Percentiles rank a stretch among this genome's conserved stretches.
Conservation (phyloP, 2,329 filamentous ascomycete genomes). For the Pseudogymnoascus destructans region DNA sequence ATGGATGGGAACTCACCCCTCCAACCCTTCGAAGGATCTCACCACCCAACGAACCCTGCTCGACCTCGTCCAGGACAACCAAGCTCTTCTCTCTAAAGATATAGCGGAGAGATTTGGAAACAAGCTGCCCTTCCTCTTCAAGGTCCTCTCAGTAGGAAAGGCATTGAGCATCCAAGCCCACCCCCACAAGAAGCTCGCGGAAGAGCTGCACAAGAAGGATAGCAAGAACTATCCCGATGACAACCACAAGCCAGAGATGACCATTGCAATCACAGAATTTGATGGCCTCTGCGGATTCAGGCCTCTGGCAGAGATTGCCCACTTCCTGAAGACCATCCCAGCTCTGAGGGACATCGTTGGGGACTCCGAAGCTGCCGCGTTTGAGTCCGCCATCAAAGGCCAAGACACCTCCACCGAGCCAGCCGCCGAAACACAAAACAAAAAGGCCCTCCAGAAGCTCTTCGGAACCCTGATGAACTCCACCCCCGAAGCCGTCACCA, state of each 20-base stretch:
- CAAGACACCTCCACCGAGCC: conserved; percentile 32
- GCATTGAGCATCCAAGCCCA: conserved; percentile 95
- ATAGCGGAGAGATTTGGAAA: conserved; percentile 62
- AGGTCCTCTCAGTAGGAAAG: conserved; percentile 91
- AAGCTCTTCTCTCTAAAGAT: conserved; percentile 61
- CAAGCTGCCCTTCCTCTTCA: conserved; percentile 93
- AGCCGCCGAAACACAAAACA: conserved; percentile 47
- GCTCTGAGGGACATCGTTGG: conserved; percentile 55
- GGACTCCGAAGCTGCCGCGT: conserved; percentile 44
- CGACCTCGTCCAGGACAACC: conserved; percentile 77
- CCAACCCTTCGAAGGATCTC: conserved; percentile 84
- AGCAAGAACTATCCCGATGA: conserved; percentile 95
- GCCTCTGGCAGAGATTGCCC: conserved; percentile 70
- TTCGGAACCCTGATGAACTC: conserved; percentile 77
- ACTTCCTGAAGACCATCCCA: conserved; percentile 54
- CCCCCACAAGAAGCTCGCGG: conserved; percentile 87
- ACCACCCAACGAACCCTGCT: conserved; percentile 72
- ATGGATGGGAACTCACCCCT: conserved; percentile 98
- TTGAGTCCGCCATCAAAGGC: conserved; percentile 40
- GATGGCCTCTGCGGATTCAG: conserved; percentile 94
- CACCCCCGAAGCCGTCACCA: conserved; percentile 48
- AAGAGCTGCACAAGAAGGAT: conserved; percentile 73
- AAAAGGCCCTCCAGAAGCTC: conserved; percentile 58
- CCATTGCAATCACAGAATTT: conserved; percentile 91
- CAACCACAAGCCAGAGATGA: conserved; percentile 99